Base-by-base conservation (phyloP, 2,329 filamentous ascomycete species). In the Leptosphaerulina australis region DNA sequence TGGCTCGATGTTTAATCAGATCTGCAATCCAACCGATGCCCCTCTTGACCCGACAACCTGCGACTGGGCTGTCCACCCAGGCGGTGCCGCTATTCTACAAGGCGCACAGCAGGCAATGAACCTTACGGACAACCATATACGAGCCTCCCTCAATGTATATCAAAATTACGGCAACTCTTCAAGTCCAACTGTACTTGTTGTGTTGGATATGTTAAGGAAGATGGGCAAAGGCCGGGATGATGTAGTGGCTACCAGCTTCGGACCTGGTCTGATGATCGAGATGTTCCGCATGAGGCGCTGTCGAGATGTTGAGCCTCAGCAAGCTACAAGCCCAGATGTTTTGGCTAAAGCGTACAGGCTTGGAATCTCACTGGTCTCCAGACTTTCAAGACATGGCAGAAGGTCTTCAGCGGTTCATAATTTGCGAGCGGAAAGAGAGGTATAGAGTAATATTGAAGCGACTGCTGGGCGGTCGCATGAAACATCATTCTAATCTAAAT, bases 51-150 rank as follows among this genome's bases (percentile, higher is more conserved):
- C 85, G 0, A 67, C 76, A 0, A 82, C 87, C 51, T 88, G 88
- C 57, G 87, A 90, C 74, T 90, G 87, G 87, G 87, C 86, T 0
- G 80, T 90, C 65, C 87, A 90, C 59, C 87, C 87, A 0, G 87
- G 87, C 4, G 87, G 87, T 14, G 78, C 83, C 0, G 84, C 85
- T 1, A 87, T 90, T 31, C 74, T 90, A 2, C 79, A 83, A 0
- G 84, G 85, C 0, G 83, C 86, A 0, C 82, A 88, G 66, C 74
- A 74, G 31, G 77, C 75, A 1, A 77, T 90, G 76, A 67, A 72
- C 5, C 79, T 89, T 36, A 77, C 77, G 0, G 73, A 84, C 0
- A 82, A 87, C 59, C 85, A 88, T 58, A 83, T 89, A 75, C 79
- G 85, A 37, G 85, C 86, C n/a, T 86, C 83, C 50, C 87, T 87